Percentiles rank a stretch among this genome's conserved stretches.
Conservation (phyloP, 106 monocot genomes). For the Vanilla planifolia region DNA sequence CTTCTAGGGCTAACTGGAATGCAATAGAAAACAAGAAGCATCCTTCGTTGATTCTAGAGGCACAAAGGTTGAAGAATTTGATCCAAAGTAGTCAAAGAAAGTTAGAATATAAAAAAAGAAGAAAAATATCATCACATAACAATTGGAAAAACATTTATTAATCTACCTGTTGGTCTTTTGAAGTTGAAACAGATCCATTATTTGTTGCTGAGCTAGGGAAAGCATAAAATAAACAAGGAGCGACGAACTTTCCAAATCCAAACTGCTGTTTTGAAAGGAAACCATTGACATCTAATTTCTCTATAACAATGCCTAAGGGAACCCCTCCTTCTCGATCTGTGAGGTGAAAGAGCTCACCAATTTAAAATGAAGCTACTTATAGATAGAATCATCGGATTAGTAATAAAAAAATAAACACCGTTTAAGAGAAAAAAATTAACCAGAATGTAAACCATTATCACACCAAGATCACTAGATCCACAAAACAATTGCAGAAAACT, state of each 20-base stretch:
- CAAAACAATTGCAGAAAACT: constrained; percentile 9
- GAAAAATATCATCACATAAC: background rate
- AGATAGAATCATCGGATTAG: background rate
- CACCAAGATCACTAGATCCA: too few species aligned
- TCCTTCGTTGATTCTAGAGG: constrained; percentile 21
- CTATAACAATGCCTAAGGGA: constrained; percentile 45
- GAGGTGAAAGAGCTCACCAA: constrained; percentile 12
- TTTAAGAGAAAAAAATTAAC: background rate
- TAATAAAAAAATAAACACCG: background rate
- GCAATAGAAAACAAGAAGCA: constrained; percentile 60
- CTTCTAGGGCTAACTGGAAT: constrained; percentile 81
- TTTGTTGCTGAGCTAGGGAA: constrained; percentile 1
- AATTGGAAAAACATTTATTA: background rate
- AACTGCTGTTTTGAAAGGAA: constrained; percentile 30
- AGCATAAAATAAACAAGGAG: constrained; percentile 59
- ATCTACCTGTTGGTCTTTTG: constrained; percentile 25
- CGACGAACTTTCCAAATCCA: constrained; percentile 46
- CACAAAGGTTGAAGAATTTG: constrained; percentile 20
- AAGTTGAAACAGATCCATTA: constrained; percentile 12
- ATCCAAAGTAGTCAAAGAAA: constrained; percentile 1
- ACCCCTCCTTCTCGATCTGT: constrained; percentile 78
- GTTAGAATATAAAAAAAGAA: background rate
- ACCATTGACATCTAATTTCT: constrained; percentile 34
- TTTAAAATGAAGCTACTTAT: background rate
- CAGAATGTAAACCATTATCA: too few species aligned